phyloP scores from a whole-genome alignment of 164 flowering plant species.

The Nymphaea colorata region DNA sequence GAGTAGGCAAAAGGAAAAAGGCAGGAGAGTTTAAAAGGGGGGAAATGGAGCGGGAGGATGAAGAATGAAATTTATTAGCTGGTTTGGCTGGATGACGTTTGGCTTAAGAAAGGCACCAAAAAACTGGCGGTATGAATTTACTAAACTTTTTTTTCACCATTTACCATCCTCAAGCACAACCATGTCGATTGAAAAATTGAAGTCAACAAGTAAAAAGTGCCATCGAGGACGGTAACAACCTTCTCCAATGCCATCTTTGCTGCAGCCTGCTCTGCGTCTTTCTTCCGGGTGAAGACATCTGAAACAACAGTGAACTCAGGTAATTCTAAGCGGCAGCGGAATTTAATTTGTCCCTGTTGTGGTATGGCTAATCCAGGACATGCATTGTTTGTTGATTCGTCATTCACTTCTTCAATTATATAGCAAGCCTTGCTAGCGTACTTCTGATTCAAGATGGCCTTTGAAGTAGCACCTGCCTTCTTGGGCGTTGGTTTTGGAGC shows the following conservation, averaged over 20 bases:
- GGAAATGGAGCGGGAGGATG: no score
- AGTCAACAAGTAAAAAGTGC: background rate
- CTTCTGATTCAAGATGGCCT: conserved; percentile 61
- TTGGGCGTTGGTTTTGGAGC: conserved; percentile 14
- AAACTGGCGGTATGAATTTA: no score
- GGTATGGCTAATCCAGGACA: conserved; percentile 72
- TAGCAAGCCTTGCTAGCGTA: conserved; percentile 61
- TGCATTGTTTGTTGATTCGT: conserved; percentile 35
- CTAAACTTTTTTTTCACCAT: no score
- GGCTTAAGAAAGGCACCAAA: no score
- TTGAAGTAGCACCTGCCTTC: conserved; percentile 41
- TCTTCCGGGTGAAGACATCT: conserved; percentile 49
- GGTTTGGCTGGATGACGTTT: no score
- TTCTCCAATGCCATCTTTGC: conserved; percentile 67
- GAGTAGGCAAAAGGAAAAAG: no score
- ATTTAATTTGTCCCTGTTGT: conserved; percentile 55
- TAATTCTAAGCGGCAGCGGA: conserved; percentile 71
- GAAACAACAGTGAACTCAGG: conserved; percentile 68
- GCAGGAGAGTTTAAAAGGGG: background rate
- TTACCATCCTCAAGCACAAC: background rate
- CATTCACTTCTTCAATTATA: conserved; percentile 48
- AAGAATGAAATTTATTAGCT: no score
- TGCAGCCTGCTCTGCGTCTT: conserved; percentile 97
- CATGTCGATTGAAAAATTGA: background rate
- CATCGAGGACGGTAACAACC: conserved; percentile 23